Conservation (phyloP, 768 basidiomycete genomes). For the Gloeophyllum trabeum region DNA sequence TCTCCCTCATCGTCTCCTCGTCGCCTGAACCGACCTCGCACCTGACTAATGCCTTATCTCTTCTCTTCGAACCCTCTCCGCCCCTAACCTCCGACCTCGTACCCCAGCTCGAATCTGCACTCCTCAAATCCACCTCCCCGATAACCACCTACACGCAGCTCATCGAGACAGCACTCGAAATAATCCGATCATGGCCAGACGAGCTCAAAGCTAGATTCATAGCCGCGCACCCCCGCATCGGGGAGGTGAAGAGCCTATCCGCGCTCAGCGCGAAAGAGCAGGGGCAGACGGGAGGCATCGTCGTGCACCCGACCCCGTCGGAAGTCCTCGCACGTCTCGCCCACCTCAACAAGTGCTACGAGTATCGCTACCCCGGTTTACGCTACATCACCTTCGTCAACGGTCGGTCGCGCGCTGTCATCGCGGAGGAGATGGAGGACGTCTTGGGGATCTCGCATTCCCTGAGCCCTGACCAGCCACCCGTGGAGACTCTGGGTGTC, state of each 20-base stretch:
- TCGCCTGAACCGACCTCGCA: not conserved
- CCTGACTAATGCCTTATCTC: constrained; percentile 23
- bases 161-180: constrained; percentile 38
- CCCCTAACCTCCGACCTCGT: constrained; percentile 40
- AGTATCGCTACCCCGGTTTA: constrained; percentile 58
- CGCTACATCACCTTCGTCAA: constrained; percentile 92
- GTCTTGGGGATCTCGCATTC: constrained; percentile 29
- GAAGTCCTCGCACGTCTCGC: constrained; percentile 62
- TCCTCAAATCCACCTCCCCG: constrained; percentile 2
- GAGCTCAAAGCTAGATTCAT: constrained; percentile 52
- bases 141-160: constrained; percentile 38
- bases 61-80: constrained; percentile 61
- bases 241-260: constrained; percentile 68
- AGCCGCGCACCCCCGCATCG: constrained; percentile 82
- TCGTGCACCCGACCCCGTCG: constrained; percentile 46
- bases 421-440: constrained; percentile 75
- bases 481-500: constrained; percentile 22
- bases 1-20: not conserved
- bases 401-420: constrained; percentile 57
- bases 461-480: constrained; percentile 30
- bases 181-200: constrained; percentile 42
- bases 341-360: constrained; percentile 72
- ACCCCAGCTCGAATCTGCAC: constrained; percentile 30
- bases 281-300: constrained; percentile 21
- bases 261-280: constrained; percentile 75